Evolutionary conservation across 805 yeast genomes (phyloP).

Genomic region (Lipomyces mesembrius): DNA sequence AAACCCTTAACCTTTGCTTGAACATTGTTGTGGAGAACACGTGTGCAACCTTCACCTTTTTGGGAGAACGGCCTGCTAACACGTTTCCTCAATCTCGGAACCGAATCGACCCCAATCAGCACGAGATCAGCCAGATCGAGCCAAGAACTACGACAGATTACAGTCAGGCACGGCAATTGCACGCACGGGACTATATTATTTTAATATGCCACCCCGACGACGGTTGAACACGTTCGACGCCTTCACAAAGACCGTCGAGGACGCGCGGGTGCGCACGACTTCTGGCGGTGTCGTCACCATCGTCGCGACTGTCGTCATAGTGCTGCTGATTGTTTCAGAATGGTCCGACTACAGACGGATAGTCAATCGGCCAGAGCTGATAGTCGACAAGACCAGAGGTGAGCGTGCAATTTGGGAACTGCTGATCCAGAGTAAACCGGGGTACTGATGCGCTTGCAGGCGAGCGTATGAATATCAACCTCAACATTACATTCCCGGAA

Average conservation of each 20-base stretch:
- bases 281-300: constrained; percentile 90
- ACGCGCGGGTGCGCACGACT: constrained; percentile 83
- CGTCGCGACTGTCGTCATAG: constrained; percentile 63
- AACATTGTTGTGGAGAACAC: background rate
- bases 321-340: constrained; percentile 70
- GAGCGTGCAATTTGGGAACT: background rate
- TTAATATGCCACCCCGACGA: constrained; percentile 34
- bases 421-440: background rate
- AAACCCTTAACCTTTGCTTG: background rate
- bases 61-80: background rate
- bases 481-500: constrained; percentile 82
- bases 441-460: constrained; percentile 54
- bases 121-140: background rate
- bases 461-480: constrained; percentile 71
- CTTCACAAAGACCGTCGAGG: constrained; percentile 83
- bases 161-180: constrained; percentile 1
- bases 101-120: background rate
- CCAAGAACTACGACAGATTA: background rate
- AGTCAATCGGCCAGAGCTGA: constrained; percentile 77
- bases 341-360: constrained; percentile 73
- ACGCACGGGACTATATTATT: background rate
- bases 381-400: constrained; percentile 67
- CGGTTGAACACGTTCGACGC: constrained; percentile 36
- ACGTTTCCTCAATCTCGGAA: background rate
- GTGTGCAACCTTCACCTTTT: too few relatives aligned